phyloP scores from a whole-genome alignment of 1,284 basidiomycete genomes.

The Apiotrichum gracile region DNA sequence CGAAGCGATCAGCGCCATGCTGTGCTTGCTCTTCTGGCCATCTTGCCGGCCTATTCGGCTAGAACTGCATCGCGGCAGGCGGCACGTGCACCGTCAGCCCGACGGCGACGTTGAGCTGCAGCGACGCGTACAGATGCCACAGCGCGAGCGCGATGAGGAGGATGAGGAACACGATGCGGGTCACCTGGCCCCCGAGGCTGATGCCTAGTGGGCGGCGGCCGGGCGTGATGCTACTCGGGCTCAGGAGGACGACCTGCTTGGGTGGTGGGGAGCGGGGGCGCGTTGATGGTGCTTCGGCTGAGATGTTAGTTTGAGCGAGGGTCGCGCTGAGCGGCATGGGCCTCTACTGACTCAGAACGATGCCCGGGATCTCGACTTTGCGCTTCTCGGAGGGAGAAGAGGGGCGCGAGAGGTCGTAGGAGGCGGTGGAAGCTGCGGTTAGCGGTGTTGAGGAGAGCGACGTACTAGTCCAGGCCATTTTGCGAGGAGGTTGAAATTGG shows the following conservation, averaged over 20 bases:
- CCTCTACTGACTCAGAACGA: slow-evolving; percentile 20
- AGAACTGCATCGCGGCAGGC: not conserved
- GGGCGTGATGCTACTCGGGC: slow-evolving; percentile 15
- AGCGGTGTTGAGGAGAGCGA: not conserved
- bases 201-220: not conserved
- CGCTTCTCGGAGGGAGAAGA: not conserved
- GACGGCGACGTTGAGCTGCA: slow-evolving; percentile 2
- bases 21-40: no score
- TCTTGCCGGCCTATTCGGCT: no score
- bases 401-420: not conserved
- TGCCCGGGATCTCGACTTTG: slow-evolving; percentile 18
- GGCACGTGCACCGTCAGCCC: not conserved
- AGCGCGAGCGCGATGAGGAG: slow-evolving; percentile 8
- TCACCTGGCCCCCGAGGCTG: not conserved
- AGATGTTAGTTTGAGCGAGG: not conserved
- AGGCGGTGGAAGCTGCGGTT: not conserved
- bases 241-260: slow-evolving; percentile 25
- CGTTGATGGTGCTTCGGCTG: slow-evolving; percentile 1
- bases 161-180: slow-evolving; percentile 7
- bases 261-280: slow-evolving; percentile 17
- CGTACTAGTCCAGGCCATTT: not conserved
- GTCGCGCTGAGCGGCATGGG: no score
- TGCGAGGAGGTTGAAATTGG: not conserved
- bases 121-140: slow-evolving; percentile 12
- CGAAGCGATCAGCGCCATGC: no score